Evolutionary conservation across 305 asterid species (phyloP), one percentile per base, ranked within the genome.

Genomic region (Solanum aculeatissimum): DNA sequence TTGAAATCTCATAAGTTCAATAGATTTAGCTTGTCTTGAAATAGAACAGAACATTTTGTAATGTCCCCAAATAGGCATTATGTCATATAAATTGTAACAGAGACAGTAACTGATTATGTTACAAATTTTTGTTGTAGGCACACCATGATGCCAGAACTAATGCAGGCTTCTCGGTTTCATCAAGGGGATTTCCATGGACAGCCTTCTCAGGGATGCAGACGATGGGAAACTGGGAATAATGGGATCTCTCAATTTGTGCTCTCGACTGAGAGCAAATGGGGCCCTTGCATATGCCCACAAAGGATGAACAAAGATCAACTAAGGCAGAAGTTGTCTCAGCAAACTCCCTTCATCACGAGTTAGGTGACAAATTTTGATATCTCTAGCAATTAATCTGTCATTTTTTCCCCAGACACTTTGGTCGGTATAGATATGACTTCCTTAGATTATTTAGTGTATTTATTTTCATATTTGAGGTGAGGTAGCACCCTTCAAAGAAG

Each of bases 121-220:
- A 65, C 85, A 86, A 74, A 77, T 21, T 32, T 65, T 54, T 49
- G 65, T 88, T 57, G 85, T 63, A 77, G 58, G 91, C 93, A 91
- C 91, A 95, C 94, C 94, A 16, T 89, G 93, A 51, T 96, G 91
- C 88, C 93, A 9, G 94, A 91, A 57, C 89, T 92, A 82, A 86
- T 91, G 91, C 96, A 88, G 90, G 95, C 95, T 79, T 91, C 96
- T 57, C 98, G 90, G 90, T 91, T 90, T 85, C 95, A 92, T 86
- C 87, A 91, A 7, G 93, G 95, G 75, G 94, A 88, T 89, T 84
- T 94, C 86, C 87, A 94, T 54, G 98, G 94, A 49, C 97, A 92
- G 89, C 85, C 94, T 23, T 88, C 92, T 89, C 93, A 88, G 66
- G 97, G 94, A 87, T 92, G 90, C 94, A 91, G 87, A 90, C 88